Conservation (phyloP, 2,329 filamentous ascomycete species). For the Diaporthe aspalathi region DNA sequence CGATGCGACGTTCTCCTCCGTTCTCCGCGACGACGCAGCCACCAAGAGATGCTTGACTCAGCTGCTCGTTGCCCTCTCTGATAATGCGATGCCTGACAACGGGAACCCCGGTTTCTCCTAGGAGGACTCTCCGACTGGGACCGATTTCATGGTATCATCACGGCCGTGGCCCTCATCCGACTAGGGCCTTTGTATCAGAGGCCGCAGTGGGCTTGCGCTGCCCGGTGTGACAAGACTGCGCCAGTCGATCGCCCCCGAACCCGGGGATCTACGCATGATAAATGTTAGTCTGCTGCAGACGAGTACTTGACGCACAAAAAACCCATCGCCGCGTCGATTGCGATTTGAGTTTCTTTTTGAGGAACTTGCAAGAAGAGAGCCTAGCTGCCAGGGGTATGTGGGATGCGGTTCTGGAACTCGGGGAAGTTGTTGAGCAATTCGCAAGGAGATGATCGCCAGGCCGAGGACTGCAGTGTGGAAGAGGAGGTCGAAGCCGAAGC, state of each 20-base stretch:
- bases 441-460: not conserved
- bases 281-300: not conserved
- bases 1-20: constrained; percentile 95
- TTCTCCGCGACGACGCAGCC: constrained; percentile 94
- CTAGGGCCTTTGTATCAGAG: not conserved
- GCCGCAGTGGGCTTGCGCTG: not conserved
- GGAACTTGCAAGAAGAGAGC: not conserved
- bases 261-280: not conserved
- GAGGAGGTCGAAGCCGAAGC: not conserved
- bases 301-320: not conserved
- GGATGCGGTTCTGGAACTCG: not conserved
- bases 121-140: constrained; percentile 28
- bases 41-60: constrained; percentile 98
- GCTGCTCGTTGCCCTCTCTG: constrained; percentile 93
- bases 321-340: not conserved
- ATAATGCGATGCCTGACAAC: constrained; percentile 72
- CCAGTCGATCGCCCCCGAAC: not conserved
- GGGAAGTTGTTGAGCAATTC: not conserved
- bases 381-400: no score
- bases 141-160: constrained; percentile 22
- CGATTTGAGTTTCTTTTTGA: not conserved
- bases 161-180: constrained; percentile 15
- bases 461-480: not conserved
- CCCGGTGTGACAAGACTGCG: not conserved
- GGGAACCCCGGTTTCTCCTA: constrained; percentile 43